These are phyloP conservation scores for Xerocomus nothofagi DNA, from an alignment of 1,284 basidiomycete species.

Conservation along the genomic window DNA sequence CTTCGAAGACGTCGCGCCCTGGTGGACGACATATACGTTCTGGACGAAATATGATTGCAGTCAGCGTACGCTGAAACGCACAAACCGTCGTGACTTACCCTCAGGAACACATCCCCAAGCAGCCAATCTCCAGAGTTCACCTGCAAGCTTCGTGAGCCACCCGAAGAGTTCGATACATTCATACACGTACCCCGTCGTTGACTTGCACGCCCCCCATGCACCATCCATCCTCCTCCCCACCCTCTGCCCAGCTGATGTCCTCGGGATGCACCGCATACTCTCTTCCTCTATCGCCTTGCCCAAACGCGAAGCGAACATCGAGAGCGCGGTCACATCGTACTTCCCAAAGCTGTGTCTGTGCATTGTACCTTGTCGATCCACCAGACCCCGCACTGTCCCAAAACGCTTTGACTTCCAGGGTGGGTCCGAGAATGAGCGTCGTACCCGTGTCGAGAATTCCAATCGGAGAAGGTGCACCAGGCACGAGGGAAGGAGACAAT, in stretches of 20 bases:
- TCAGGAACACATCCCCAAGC: conserved; percentile 56
- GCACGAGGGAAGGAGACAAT: conserved; percentile 49
- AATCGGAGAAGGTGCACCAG: conserved; percentile 43
- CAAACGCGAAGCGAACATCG: conserved; percentile 48
- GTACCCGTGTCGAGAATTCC: conserved; percentile 61
- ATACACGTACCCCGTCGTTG: conserved; percentile 46
- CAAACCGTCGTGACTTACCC: conserved; percentile 38
- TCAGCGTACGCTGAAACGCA: not conserved
- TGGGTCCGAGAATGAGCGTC: conserved; percentile 56
- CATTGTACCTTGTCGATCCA: conserved; percentile 40
- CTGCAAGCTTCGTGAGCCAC: conserved; percentile 30
- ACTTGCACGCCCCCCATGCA: conserved; percentile 59
- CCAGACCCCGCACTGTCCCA: conserved; percentile 46
- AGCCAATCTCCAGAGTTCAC: conserved; percentile 65
- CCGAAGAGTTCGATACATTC: not conserved
- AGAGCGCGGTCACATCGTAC: conserved; percentile 51
- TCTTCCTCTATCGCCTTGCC: conserved; percentile 36
- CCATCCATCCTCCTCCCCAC: conserved; percentile 44
- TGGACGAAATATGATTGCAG: conserved; percentile 17
- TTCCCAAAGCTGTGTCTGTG: conserved; percentile 45
- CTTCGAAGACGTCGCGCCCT: conserved; percentile 41
- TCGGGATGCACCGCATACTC: conserved; percentile 52
- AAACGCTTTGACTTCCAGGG: conserved; percentile 49
- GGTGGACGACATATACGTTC: conserved; percentile 58
- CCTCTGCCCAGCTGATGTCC: conserved; percentile 53